A percentile compares a stretch with the other conserved stretches of the same genome.
phyloP scores from a whole-genome alignment of 2,329 filamentous ascomycete genomes.

The Parasarocladium wereldwijsianum region DNA sequence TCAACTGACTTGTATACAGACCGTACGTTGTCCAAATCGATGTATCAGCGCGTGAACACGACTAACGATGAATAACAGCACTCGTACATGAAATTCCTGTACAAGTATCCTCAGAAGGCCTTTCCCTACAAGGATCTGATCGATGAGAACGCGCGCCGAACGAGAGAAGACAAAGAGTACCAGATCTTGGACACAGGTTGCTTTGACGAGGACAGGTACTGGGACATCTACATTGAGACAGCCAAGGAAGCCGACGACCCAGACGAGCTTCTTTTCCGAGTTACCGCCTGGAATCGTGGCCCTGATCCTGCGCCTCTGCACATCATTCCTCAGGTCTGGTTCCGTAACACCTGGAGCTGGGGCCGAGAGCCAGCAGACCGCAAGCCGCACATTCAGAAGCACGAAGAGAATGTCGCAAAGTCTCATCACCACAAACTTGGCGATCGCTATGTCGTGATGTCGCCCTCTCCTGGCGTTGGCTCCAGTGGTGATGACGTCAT shows the following conservation, averaged over 20 bases:
- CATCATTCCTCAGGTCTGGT: constrained; percentile 91
- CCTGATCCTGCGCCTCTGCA: constrained; percentile 82
- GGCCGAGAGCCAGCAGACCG: constrained; percentile 60
- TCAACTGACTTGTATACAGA: constrained; percentile 25
- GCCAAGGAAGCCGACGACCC: constrained; percentile 88
- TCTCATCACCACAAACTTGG: constrained; percentile 72
- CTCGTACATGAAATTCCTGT: constrained; percentile 97
- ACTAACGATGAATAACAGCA: constrained; percentile 41
- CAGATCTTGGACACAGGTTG: constrained; percentile 80
- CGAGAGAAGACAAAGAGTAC: constrained; percentile 71
- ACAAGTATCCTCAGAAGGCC: constrained; percentile 86
- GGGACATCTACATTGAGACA: constrained; percentile 94
- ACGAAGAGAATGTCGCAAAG: constrained; percentile 52
- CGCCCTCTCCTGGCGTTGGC: constrained; percentile 78
- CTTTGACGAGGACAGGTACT: constrained; percentile 83
- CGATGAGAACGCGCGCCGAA: constrained; percentile 66
- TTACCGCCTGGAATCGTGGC: constrained; percentile 92
- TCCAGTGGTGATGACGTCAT: constrained; percentile 68
- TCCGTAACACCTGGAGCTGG: constrained; percentile 96
- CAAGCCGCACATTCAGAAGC: constrained; percentile 63
- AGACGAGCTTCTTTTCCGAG: constrained; percentile 82
- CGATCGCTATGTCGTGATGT: constrained; percentile 69
- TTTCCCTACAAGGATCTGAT: constrained; percentile 88
- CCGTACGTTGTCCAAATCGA: constrained; percentile 20
- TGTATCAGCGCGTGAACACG: too few species aligned